A percentile compares a stretch with the other conserved stretches of the same genome.
phyloP scores from a whole-genome alignment of 2,329 filamentous ascomycete genomes.

The Thelonectria olida region DNA sequence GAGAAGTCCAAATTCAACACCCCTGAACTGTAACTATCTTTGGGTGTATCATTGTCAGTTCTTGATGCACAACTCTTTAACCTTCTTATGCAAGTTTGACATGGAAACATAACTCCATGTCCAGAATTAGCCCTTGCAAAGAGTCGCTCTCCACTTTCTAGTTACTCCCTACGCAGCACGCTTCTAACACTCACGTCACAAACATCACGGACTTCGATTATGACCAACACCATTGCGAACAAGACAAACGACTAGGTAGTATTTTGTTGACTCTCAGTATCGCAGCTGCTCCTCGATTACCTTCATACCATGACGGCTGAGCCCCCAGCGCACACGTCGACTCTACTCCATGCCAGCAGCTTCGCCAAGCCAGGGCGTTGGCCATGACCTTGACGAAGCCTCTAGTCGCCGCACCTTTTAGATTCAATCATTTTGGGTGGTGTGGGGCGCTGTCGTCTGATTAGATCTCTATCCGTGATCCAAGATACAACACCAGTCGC shows the following conservation, averaged over 20 bases:
- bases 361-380: conserved; percentile 28
- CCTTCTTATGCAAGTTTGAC: no score
- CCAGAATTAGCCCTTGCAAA: no score
- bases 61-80: no score
- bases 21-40: no score
- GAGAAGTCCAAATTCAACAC: no score
- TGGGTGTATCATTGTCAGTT: no score
- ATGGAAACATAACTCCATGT: no score
- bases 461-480: conserved; percentile 32
- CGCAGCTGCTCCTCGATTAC: conserved; percentile 30
- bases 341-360: conserved; percentile 37
- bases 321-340: conserved; percentile 34
- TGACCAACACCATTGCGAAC: conserved; percentile 18
- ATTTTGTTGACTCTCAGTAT: conserved; percentile 38
- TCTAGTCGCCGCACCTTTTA: conserved; percentile 36
- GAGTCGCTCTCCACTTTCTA: background rate
- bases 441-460: conserved; percentile 33
- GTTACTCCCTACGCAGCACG: no score
- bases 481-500: conserved; percentile 2
- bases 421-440: conserved; percentile 38
- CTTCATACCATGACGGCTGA: conserved; percentile 23
- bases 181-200: background rate
- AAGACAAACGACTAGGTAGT: conserved; percentile 35
- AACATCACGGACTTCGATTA: conserved; percentile 1
- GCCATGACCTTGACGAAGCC: conserved; percentile 31